Conservation (phyloP, 768 basidiomycete genomes). For the Boletus edulis region DNA sequence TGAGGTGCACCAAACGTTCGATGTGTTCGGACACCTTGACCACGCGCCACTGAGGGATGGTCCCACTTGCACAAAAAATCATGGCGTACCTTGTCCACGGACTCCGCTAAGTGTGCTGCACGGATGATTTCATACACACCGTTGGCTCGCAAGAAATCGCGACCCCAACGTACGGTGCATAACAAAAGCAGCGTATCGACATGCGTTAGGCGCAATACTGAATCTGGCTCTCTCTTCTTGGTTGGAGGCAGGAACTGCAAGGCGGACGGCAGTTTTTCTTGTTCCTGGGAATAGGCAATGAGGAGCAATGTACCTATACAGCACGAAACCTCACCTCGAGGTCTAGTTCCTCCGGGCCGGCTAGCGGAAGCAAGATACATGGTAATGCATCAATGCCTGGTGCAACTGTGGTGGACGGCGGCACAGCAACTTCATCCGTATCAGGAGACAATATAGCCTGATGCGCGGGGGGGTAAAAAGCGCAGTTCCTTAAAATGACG, state of each 20-base stretch:
- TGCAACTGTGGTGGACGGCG: constrained; percentile 54
- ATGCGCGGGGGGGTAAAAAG: constrained; percentile 68
- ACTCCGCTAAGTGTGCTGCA: constrained; percentile 73
- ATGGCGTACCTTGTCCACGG: constrained; percentile 64
- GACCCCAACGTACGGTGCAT: constrained; percentile 86
- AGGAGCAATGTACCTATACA: background rate
- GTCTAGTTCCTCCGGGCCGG: constrained; percentile 94
- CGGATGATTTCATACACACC: constrained; percentile 89
- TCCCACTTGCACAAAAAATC: background rate
- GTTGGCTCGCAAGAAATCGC: constrained; percentile 72
- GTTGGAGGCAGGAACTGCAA: constrained; percentile 86
- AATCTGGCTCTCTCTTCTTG: constrained; percentile 81
- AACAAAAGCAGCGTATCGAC: constrained; percentile 89
- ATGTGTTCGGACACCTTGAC: constrained; percentile 80
- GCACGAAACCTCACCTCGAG: constrained; percentile 59
- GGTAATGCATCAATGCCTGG: constrained; percentile 85
- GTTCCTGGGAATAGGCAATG: constrained; percentile 53
- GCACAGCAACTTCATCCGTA: constrained; percentile 48
- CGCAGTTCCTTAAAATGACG: constrained; percentile 60
- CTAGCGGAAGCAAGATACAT: constrained; percentile 83
- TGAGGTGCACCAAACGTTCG: constrained; percentile 81
- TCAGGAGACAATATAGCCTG: constrained; percentile 71
- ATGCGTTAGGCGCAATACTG: constrained; percentile 72
- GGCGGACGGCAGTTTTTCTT: constrained; percentile 79
- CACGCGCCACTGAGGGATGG: background rate